These are phyloP conservation scores for Tetracladium marchalianum DNA, from an alignment of 495 filamentous ascomycete species.

Conservation along the genomic window DNA sequence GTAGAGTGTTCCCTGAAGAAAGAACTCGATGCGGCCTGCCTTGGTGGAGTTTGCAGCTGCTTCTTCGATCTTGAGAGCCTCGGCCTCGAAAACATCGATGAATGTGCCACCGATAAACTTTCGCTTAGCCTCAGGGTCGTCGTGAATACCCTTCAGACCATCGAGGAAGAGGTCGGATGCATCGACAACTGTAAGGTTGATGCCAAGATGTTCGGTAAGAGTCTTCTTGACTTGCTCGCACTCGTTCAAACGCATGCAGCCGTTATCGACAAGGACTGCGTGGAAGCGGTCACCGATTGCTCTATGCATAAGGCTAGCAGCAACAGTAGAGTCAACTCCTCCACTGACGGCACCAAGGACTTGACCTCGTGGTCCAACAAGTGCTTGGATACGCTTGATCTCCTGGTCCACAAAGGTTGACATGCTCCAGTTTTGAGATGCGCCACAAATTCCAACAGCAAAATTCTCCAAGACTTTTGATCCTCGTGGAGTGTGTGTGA, in stretches of 20 bases:
- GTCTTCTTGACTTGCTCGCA: conserved; percentile 68
- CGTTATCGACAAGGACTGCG: conserved; percentile 82
- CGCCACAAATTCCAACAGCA: conserved; percentile 67
- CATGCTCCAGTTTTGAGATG: conserved; percentile 74
- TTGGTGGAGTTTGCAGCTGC: conserved; percentile 48
- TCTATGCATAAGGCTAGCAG: conserved; percentile 72
- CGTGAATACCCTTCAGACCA: conserved; percentile 58
- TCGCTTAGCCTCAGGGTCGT: conserved; percentile 84
- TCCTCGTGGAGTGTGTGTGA: conserved; percentile 60
- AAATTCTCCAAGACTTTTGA: conserved; percentile 67
- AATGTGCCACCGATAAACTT: conserved; percentile 77
- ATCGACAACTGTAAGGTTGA: conserved; percentile 85
- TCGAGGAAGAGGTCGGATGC: conserved; percentile 64
- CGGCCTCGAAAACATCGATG: conserved; percentile 82
- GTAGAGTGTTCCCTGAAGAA: conserved; percentile 80
- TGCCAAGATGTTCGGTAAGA: conserved; percentile 66
- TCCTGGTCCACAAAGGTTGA: conserved; percentile 67
- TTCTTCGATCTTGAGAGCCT: conserved; percentile 65
- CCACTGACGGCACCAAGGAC: conserved; percentile 82
- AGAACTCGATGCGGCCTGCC: conserved; percentile 67
- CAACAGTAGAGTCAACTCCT: conserved; percentile 89
- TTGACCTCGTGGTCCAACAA: conserved; percentile 71
- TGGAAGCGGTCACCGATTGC: conserved; percentile 84
- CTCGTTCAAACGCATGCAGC: conserved; percentile 80
- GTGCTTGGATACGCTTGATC: conserved; percentile 60